phyloP scores from a whole-genome alignment of 2,329 filamentous ascomycete genomes.

The Xylaria sp. region DNA sequence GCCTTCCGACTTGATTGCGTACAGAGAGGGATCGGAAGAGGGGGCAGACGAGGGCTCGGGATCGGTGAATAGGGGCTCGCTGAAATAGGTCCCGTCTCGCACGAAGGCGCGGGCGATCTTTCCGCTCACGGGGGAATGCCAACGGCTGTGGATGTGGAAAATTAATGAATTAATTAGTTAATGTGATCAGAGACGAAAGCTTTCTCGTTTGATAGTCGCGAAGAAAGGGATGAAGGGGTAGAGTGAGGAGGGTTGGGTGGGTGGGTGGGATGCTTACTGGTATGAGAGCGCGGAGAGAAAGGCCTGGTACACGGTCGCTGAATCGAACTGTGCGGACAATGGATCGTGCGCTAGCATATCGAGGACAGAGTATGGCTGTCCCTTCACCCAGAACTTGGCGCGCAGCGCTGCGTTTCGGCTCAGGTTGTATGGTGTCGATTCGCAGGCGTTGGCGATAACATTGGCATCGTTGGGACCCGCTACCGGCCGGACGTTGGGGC shows the following conservation, averaged over 20 bases:
- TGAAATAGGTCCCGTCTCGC: slow-evolving; percentile 67
- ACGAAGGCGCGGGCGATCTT: slow-evolving; percentile 62
- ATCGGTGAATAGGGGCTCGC: slow-evolving; percentile 62
- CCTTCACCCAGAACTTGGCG: slow-evolving; percentile 69
- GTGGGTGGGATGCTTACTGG: slow-evolving; percentile 50
- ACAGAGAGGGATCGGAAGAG: slow-evolving; percentile 27
- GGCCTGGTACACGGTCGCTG: slow-evolving; percentile 68
- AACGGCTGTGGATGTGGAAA: slow-evolving; percentile 50
- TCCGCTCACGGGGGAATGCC: slow-evolving; percentile 69
- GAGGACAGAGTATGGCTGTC: slow-evolving; percentile 65
- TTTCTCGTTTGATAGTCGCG: too few relatives aligned
- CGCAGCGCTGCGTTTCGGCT: slow-evolving; percentile 55
- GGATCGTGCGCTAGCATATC: slow-evolving; percentile 64
- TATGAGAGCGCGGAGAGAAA: slow-evolving; percentile 69
- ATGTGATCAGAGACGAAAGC: too few relatives aligned
- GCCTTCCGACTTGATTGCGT: slow-evolving; percentile 46
- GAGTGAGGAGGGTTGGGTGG: neutral
- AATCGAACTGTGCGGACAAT: slow-evolving; percentile 57
- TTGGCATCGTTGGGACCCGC: slow-evolving; percentile 58
- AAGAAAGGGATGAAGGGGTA: neutral
- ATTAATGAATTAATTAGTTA: too few relatives aligned
- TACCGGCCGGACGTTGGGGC: slow-evolving; percentile 59
- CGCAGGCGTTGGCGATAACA: slow-evolving; percentile 66
- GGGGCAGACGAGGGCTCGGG: neutral
- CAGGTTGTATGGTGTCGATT: slow-evolving; percentile 60